Percentiles rank a stretch among this genome's conserved stretches.
Evolutionary conservation across 169 alveolate genomes (phyloP).

Genomic region (Babesia ovata): DNA sequence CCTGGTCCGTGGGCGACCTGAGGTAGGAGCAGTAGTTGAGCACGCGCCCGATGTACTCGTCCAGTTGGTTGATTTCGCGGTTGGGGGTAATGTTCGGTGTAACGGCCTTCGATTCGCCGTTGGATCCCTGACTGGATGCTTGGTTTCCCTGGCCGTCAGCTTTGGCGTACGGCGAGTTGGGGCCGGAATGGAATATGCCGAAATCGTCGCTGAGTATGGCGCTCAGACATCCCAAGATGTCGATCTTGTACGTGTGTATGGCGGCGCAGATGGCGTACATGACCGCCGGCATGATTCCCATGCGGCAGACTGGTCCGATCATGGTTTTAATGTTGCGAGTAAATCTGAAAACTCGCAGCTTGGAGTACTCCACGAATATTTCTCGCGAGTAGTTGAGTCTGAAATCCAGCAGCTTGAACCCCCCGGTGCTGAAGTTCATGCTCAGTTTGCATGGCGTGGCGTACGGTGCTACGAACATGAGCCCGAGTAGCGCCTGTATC

Average conservation of each 20-base stretch:
- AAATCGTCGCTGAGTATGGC: conserved; percentile 73
- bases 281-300: conserved; percentile 83
- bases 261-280: conserved; percentile 78
- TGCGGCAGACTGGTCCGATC: conserved; percentile 82
- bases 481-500: conserved; percentile 60
- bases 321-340: conserved; percentile 79
- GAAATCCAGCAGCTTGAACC: conserved; percentile 55
- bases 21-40: conserved; percentile 69
- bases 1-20: conserved; percentile 68
- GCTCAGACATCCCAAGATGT: conserved; percentile 69
- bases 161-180: conserved; percentile 4
- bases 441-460: conserved; percentile 61
- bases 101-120: conserved; percentile 17
- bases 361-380: conserved; percentile 51
- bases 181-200: conserved; percentile 7
- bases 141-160: conserved; percentile 8
- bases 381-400: conserved; percentile 52
- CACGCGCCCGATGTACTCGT: conserved; percentile 59
- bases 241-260: conserved; percentile 74
- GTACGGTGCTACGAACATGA: conserved; percentile 61
- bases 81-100: conserved; percentile 25
- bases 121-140: conserved; percentile 5
- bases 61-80: conserved; percentile 44
- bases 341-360: conserved; percentile 73
- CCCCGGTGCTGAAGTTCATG: conserved; percentile 47